Conservation (phyloP, 2,329 filamentous ascomycete species). For the Pseudopithomyces chartarum region DNA sequence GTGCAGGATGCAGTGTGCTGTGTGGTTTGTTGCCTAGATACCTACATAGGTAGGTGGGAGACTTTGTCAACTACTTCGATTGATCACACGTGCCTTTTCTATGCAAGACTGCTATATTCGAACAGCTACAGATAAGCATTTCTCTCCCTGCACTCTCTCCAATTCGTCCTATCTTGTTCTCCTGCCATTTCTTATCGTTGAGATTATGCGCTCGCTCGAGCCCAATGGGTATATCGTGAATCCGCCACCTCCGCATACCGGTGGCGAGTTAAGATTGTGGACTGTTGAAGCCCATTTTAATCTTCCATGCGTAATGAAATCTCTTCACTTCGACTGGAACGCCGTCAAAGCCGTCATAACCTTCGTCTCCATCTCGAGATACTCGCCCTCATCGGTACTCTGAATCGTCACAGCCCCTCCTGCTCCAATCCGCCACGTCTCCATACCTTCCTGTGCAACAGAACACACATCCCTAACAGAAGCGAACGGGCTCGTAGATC, state of each 20-base stretch:
- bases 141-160: too few species aligned
- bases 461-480: not conserved
- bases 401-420: slow-evolving; percentile 85
- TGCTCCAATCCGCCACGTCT: slow-evolving; percentile 76
- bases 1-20: not conserved
- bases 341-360: slow-evolving; percentile 24
- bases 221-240: too few species aligned
- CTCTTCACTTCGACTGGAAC: slow-evolving; percentile 8
- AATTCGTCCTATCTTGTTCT: too few species aligned
- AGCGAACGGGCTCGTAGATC: not conserved
- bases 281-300: not conserved
- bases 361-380: slow-evolving; percentile 74
- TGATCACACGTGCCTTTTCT: too few species aligned
- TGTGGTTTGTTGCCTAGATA: too few species aligned
- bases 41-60: too few species aligned
- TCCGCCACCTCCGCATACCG: too few species aligned
- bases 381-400: slow-evolving; percentile 77
- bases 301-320: not conserved
- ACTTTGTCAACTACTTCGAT: too few species aligned
- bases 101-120: not conserved
- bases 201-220: too few species aligned
- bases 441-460: slow-evolving; percentile 6
- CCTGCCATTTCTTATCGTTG: too few species aligned
- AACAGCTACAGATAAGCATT: not conserved
- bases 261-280: not conserved